phyloP scores from a whole-genome alignment of 345 rosid species.

The Odontarrhena argentea region DNA sequence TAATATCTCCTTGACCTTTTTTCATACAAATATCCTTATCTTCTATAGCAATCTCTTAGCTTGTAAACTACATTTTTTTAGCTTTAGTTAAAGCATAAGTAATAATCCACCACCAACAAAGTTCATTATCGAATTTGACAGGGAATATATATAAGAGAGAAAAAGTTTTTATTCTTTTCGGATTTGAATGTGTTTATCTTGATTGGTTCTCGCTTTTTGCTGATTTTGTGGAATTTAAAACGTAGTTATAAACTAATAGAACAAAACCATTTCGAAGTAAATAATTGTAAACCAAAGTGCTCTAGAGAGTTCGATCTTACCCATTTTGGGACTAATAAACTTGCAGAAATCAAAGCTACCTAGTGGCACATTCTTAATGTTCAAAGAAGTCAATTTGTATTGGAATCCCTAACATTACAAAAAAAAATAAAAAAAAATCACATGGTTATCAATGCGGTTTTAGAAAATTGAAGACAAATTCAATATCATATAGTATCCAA shows the following conservation, averaged over 20 bases:
- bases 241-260: background rate
- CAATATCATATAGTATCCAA: too few species aligned
- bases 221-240: background rate
- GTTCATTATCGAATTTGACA: slow-evolving; percentile 9
- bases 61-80: slow-evolving; percentile 22
- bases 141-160: slow-evolving; percentile 19
- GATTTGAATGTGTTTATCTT: slow-evolving; percentile 27
- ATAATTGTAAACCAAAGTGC: too few species aligned
- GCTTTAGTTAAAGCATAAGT: slow-evolving; percentile 24
- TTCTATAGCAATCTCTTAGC: slow-evolving; percentile 15
- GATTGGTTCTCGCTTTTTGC: slow-evolving; percentile 18
- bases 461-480: too few species aligned
- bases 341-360: background rate
- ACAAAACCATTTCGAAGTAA: slow-evolving; percentile 12
- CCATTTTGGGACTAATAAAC: background rate
- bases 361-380: background rate
- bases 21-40: slow-evolving; percentile 22
- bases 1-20: slow-evolving; percentile 11
- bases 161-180: slow-evolving; percentile 29
- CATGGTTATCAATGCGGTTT: too few species aligned
- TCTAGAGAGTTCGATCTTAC: background rate
- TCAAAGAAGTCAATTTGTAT: background rate
- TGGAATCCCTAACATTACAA: background rate
- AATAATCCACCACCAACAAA: slow-evolving; percentile 31
- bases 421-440: background rate